Conservation (phyloP, 495 filamentous ascomycete species). For the Cladorrhinum samala region DNA sequence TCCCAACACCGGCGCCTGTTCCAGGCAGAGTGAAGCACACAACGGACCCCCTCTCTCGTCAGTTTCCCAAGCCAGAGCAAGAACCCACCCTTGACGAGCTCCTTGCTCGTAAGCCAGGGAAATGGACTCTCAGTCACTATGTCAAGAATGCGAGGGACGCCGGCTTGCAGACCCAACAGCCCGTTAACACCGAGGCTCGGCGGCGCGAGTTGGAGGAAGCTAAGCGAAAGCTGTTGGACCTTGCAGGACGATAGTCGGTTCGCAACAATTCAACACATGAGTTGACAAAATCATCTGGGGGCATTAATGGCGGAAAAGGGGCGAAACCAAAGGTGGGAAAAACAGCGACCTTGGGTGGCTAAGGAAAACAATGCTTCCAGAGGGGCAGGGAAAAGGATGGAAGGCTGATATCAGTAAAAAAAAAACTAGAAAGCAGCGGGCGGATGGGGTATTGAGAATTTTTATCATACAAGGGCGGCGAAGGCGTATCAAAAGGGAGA, state of each 20-base stretch:
- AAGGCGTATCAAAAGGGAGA: neutral
- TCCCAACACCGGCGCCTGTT: slow-evolving; percentile 7
- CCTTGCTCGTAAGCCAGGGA: slow-evolving; percentile 32
- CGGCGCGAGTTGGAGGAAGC: slow-evolving; percentile 27
- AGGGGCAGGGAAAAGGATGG: no score
- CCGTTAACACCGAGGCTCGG: slow-evolving; percentile 16
- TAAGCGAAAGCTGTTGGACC: slow-evolving; percentile 32
- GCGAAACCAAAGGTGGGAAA: no score
- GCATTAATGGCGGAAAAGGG: no score
- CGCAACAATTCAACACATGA: neutral
- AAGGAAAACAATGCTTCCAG: no score
- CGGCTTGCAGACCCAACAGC: slow-evolving; percentile 1
- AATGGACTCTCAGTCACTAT: slow-evolving; percentile 33
- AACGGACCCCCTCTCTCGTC: slow-evolving; percentile 22
- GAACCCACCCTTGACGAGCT: slow-evolving; percentile 36
- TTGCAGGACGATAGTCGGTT: slow-evolving; percentile 10
- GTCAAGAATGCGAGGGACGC: slow-evolving; percentile 28
- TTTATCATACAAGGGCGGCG: neutral
- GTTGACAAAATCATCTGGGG: no score
- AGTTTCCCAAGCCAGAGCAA: slow-evolving; percentile 27
- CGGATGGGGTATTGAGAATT: neutral
- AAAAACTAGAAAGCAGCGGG: neutral
- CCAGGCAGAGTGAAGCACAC: slow-evolving; percentile 3
- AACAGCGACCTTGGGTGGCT: no score
- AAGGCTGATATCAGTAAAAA: no score